phyloP scores from a whole-genome alignment of 306 rosid genomes.

The Macrotyloma uniflorum region DNA sequence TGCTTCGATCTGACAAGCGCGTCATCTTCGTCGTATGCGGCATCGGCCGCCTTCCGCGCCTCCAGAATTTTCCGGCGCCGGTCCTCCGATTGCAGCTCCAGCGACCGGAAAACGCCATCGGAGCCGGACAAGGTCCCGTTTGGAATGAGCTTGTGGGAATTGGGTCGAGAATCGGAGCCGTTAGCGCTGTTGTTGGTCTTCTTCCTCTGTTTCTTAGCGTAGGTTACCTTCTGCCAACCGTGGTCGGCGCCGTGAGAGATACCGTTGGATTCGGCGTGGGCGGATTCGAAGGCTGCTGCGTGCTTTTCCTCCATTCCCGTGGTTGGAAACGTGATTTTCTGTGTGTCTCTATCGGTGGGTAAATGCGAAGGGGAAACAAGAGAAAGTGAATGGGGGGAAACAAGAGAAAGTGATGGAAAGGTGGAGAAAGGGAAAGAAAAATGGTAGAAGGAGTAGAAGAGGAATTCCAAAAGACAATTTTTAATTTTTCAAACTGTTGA shows the following conservation, averaged over 20 bases:
- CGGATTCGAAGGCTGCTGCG: constrained; percentile 21
- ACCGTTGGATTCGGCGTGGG: constrained; percentile 29
- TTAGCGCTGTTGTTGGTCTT: constrained; percentile 46
- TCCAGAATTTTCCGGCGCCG: constrained; percentile 74
- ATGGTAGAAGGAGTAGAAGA: neutral
- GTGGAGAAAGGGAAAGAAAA: constrained; percentile 23
- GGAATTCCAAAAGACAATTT: constrained; percentile 8
- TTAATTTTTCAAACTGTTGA: constrained; percentile 43
- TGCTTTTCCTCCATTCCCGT: constrained; percentile 60
- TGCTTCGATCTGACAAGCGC: constrained; percentile 67
- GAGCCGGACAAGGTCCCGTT: constrained; percentile 43
- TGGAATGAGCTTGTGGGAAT: constrained; percentile 40
- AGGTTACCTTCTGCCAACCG: constrained; percentile 97
- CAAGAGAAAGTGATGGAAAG: neutral
- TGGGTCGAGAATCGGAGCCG: constrained; percentile 44
- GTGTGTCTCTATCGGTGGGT: neutral
- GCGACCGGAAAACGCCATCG: constrained; percentile 69
- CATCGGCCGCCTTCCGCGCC: constrained; percentile 60
- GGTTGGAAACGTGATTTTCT: neutral
- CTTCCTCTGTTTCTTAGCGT: constrained; percentile 76
- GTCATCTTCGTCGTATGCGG: constrained; percentile 38
- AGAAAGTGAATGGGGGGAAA: neutral
- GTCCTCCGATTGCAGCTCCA: constrained; percentile 83
- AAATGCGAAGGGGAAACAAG: constrained; percentile 10
- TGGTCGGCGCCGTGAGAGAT: constrained; percentile 52